Conservation (phyloP, 495 filamentous ascomycete genomes). For the Hypoxylon intermedium region DNA sequence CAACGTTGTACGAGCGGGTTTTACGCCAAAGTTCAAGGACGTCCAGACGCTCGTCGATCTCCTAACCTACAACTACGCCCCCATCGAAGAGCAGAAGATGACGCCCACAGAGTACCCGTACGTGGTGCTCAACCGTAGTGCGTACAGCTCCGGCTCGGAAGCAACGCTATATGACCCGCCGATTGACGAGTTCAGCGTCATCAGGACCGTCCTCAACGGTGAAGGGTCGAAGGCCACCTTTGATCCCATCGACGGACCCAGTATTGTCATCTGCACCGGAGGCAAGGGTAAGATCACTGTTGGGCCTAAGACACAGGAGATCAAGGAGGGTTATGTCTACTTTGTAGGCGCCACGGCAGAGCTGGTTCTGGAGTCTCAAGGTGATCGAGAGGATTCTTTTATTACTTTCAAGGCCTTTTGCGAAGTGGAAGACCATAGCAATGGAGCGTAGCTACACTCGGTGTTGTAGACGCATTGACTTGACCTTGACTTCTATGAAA, state of each 20-base stretch:
- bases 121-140: conserved; percentile 74
- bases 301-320: conserved; percentile 70
- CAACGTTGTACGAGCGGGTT: conserved; percentile 95
- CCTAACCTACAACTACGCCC: conserved; percentile 93
- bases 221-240: conserved; percentile 82
- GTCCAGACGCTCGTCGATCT: conserved; percentile 87
- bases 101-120: conserved; percentile 82
- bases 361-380: conserved; percentile 73
- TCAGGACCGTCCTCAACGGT: conserved; percentile 76
- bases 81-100: conserved; percentile 94
- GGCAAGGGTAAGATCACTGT: conserved; percentile 85
- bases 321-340: conserved; percentile 82
- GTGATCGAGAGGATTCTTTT: conserved; percentile 67
- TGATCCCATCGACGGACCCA: conserved; percentile 84
- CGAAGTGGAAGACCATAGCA: conserved; percentile 65
- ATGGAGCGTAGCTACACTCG: conserved; percentile 30
- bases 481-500: too few species aligned
- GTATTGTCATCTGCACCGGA: conserved; percentile 86
- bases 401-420: conserved; percentile 96
- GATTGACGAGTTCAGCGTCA: conserved; percentile 94
- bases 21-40: conserved; percentile 98
- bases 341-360: conserved; percentile 94
- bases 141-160: conserved; percentile 75
- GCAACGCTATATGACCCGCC: conserved; percentile 87
- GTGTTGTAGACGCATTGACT: too few species aligned